These are phyloP conservation scores for Russula compacta DNA, from an alignment of 768 basidiomycete genomes.

Conservation along the genomic window DNA sequence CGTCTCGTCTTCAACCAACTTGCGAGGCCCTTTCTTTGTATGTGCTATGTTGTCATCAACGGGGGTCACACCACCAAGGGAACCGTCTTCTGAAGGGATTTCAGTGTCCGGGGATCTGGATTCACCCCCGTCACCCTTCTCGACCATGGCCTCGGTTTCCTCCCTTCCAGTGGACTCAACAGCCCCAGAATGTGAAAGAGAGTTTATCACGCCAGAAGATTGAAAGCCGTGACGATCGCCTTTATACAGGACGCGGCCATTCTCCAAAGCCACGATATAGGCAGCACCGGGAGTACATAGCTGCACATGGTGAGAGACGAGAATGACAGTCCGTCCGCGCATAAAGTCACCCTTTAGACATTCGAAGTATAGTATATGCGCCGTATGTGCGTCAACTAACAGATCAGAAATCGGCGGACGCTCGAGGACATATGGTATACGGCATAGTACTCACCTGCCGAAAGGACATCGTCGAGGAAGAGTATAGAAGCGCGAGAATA, in stretches of 20 bases:
- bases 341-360: constrained; percentile 76
- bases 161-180: constrained; percentile 26
- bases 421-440: background rate
- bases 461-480: constrained; percentile 75
- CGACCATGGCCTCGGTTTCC: constrained; percentile 31
- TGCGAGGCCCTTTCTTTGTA: constrained; percentile 57
- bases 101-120: constrained; percentile 22
- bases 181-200: constrained; percentile 51
- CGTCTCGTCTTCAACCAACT: constrained; percentile 65
- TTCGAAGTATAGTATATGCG: constrained; percentile 69
- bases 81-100: constrained; percentile 34
- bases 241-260: constrained; percentile 68
- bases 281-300: constrained; percentile 71
- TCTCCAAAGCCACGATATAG: constrained; percentile 78
- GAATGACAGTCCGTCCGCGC: constrained; percentile 68
- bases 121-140: constrained; percentile 26
- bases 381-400: constrained; percentile 76
- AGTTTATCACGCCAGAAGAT: constrained; percentile 53
- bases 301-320: constrained; percentile 93
- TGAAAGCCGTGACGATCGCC: constrained; percentile 60
- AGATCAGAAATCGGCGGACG: background rate
- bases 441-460: constrained; percentile 29
- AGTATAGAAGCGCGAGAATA: constrained; percentile 81
- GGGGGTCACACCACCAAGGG: constrained; percentile 32
- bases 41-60: constrained; percentile 23